Evolutionary conservation across 2,329 filamentous ascomycete genomes (phyloP), one percentile per base, ranked within the genome.

Genomic region (Westerdykella ornata): DNA sequence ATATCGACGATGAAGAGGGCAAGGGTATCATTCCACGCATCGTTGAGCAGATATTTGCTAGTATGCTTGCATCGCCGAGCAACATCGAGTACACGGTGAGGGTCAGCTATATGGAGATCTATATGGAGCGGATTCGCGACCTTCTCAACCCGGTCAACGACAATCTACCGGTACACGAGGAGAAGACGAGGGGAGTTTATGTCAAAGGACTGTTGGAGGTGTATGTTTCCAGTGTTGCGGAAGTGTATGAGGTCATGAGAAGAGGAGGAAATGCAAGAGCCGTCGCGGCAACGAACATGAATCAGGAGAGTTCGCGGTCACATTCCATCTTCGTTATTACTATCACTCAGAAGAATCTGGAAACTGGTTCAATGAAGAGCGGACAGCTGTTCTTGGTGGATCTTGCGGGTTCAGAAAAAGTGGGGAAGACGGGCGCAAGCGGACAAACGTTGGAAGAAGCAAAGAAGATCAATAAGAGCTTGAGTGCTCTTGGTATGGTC

Each of bases 391-490:
- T 96, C 76, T 74, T 98, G 65, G 92, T 98, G 49, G 92, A 98
- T 82, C 74, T 98, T 74, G 92, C 92, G 39, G 92, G 92, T 75
- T 95, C 88, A 61, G 92, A 98, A 72, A 97, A 97, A 73, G 88
- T 97, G 38, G 90, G 92, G 64, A 97, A 98, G 77, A 98, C 92
- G 20, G 92, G 92, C 55, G 92, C 92, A 48, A 96, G 88, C 65
- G 92, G 92, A 43, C 92, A 97, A 69, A 97, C 90, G 4, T 75
- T 98, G 33, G 92, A 97, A 68, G 92, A 98, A 67, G 92, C 92
- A 46, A 97, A 97, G 76, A 98, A 98, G 77, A 98, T 98, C 77
- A 98, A 98, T 78, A 97, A 97, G 77, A 96, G 88, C 76, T 78
- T 98, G 73, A 96, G 89, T 71, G 89, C 92, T 41, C 77, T 98